A percentile compares a stretch with the other conserved stretches of the same genome.
Evolutionary conservation across 176 grass and related monocot species (phyloP).

Genomic region (Luzula sylvatica): DNA sequence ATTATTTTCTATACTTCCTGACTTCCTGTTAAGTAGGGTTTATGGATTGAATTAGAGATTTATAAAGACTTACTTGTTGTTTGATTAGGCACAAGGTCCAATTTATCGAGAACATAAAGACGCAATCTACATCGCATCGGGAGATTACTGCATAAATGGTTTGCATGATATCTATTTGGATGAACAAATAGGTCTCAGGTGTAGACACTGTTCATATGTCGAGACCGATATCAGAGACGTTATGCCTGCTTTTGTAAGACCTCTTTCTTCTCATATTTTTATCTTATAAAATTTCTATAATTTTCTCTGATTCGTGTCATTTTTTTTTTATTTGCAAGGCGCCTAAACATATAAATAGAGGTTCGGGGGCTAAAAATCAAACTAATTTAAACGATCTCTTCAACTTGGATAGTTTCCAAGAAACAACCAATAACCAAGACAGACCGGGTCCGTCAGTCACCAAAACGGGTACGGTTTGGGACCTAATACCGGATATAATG

Average conservation of each 20-base stretch:
- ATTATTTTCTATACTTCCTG: no score
- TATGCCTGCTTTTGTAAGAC: constrained; percentile 10
- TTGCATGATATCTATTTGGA: constrained; percentile 14
- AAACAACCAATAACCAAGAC: not conserved
- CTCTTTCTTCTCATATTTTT: not conserved
- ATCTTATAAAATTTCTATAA: no score
- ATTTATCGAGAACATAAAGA: not conserved
- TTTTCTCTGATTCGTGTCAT: no score
- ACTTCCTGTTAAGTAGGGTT: no score
- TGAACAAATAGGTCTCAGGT: constrained; percentile 8
- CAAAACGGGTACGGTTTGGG: constrained; percentile 46
- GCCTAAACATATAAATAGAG: no score
- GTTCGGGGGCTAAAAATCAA: no score
- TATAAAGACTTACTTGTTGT: no score
- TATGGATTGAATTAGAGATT: no score
- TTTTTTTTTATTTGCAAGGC: no score
- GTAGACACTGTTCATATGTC: constrained; percentile 1
- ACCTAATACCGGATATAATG: constrained; percentile 49
- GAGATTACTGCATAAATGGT: constrained; percentile 8
- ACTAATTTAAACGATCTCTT: no score
- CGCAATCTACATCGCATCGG: not conserved
- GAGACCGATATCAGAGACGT: constrained; percentile 14
- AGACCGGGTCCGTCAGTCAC: not conserved
- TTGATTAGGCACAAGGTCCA: no score
- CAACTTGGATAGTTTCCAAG: not conserved